phyloP scores from a whole-genome alignment of 2,329 filamentous ascomycete species.

The Nannizziopsis arthrosporioides region DNA sequence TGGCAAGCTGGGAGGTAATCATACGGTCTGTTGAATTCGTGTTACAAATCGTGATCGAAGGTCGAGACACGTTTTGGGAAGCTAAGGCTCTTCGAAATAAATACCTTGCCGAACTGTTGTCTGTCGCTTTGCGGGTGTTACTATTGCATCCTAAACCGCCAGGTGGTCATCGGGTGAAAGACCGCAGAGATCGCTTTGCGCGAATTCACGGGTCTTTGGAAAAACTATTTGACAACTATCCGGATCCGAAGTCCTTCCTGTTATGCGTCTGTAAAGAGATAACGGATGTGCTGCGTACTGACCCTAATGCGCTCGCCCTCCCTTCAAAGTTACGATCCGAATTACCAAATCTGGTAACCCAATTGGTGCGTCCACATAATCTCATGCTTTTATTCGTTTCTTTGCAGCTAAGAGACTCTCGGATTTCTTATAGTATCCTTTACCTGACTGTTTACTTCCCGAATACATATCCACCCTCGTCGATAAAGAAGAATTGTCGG shows the following conservation, averaged over 20 bases:
- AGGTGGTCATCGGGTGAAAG: conserved; percentile 24
- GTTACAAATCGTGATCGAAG: conserved; percentile 28
- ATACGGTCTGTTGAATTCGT: conserved; percentile 31
- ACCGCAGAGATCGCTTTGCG: conserved; percentile 30
- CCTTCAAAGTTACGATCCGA: conserved; percentile 26
- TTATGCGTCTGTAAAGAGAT: conserved; percentile 31
- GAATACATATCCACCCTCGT: conserved; percentile 28
- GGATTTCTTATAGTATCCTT: conserved; percentile 26
- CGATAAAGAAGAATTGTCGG: conserved; percentile 20
- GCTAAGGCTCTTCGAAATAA: conserved; percentile 25
- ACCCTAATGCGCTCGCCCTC: conserved; percentile 27
- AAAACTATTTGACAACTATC: conserved; percentile 32
- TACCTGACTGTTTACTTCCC: conserved; percentile 27
- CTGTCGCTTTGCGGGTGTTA: conserved; percentile 30
- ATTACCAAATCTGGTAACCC: conserved; percentile 28
- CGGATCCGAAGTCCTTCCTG: conserved; percentile 30
- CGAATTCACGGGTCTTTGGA: conserved; percentile 31
- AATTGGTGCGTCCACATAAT: conserved; percentile 24
- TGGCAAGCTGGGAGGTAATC: conserved; percentile 34
- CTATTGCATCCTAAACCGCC: conserved; percentile 31
- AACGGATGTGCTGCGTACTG: conserved; percentile 25
- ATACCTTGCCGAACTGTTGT: conserved; percentile 30
- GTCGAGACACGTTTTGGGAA: conserved; percentile 28
- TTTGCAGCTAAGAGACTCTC: background rate
- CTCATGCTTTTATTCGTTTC: background rate